A percentile compares a stretch with the other conserved stretches of the same genome.
These are phyloP conservation scores for Geotrichum ghanense DNA, from an alignment of 805 yeast species.

Conservation along the genomic window DNA sequence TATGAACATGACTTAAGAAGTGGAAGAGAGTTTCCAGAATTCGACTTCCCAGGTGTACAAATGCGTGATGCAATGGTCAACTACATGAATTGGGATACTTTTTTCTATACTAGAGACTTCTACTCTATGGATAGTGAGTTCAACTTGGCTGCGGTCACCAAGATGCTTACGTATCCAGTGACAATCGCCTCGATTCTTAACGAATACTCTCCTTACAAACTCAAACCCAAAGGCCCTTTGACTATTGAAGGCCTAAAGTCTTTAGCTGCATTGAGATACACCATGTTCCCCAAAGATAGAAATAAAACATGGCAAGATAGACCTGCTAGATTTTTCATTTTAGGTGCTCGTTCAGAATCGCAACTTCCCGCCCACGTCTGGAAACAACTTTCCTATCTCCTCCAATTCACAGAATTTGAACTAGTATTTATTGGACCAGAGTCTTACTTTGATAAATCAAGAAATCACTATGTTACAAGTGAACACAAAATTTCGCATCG, in stretches of 20 bases:
- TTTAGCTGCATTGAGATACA: conserved; percentile 81
- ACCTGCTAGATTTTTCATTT: conserved; percentile 77
- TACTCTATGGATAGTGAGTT: conserved; percentile 95
- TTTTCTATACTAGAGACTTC: conserved; percentile 83
- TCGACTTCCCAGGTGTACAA: conserved; percentile 79
- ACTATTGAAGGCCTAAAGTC: conserved; percentile 90
- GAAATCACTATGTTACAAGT: conserved; percentile 47
- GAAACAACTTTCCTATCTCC: conserved; percentile 80
- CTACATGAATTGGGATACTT: conserved; percentile 83
- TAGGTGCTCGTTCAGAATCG: conserved; percentile 90
- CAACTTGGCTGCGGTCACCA: conserved; percentile 90
- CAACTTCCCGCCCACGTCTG: conserved; percentile 91
- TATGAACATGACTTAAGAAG: conserved; percentile 92
- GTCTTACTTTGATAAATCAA: conserved; percentile 62
- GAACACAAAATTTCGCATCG: conserved; percentile 46
- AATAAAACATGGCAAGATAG: conserved; percentile 60
- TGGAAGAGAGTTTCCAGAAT: conserved; percentile 91
- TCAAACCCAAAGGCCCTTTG: conserved; percentile 76
- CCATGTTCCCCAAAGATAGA: conserved; percentile 65
- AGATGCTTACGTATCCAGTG: conserved; percentile 85
- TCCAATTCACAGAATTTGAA: conserved; percentile 76
- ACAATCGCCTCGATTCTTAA: conserved; percentile 80
- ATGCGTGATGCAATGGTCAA: conserved; percentile 63
- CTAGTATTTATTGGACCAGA: conserved; percentile 93
- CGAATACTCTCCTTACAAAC: conserved; percentile 71